Base-by-base conservation (phyloP, 352 stramenopile species). In the Globisporangium polare region DNA sequence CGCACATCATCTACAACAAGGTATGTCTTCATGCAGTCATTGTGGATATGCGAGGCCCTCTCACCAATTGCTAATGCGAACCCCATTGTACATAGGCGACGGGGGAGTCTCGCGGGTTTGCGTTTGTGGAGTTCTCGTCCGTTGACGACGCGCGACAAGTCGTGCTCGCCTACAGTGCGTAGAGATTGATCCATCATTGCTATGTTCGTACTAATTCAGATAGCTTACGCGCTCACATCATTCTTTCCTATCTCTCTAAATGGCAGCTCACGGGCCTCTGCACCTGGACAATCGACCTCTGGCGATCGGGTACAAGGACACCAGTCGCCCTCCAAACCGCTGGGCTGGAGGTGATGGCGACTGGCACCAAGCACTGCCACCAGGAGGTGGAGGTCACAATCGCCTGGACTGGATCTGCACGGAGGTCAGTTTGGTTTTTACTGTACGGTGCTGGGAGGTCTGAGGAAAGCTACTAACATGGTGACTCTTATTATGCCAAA, bases 401-500 rank as follows among this genome's bases (percentile, higher is more conserved):
- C 82, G 73, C 39, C 52, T 74, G 31, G 86, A 92, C 53, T 93
- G 86, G 86, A 69, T 92, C 47, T 94, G 84, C 43, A 68, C 78
- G 5, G 68, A 89, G 60, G 86, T 92, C 42, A 4, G 58, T 52
- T 18, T 18, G 22, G 4, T 43, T 10, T 35, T 22, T 42, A 33
- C 20, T 7, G 10, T 0, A 13, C 1, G 17, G 18, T 35, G 13
- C 18, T 15, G 10, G 2, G 15, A 17, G 18, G 50, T 15, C 5
- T 24, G 17, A 20, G 5, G 27, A 41, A 5, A 0, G 17, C 20
- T 39, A 5, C 26, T 54, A 17, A 54, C 17, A n/a, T 52, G 31
- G 6, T 60, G 20, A 49, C 31, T 37, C 29, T 57, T 27, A 37
- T 50, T 37, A n/a, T 60, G 18, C 29, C 15, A 7, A 13, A 54